Conservation (phyloP, 495 filamentous ascomycete genomes). For the Penicillium waksmanii region DNA sequence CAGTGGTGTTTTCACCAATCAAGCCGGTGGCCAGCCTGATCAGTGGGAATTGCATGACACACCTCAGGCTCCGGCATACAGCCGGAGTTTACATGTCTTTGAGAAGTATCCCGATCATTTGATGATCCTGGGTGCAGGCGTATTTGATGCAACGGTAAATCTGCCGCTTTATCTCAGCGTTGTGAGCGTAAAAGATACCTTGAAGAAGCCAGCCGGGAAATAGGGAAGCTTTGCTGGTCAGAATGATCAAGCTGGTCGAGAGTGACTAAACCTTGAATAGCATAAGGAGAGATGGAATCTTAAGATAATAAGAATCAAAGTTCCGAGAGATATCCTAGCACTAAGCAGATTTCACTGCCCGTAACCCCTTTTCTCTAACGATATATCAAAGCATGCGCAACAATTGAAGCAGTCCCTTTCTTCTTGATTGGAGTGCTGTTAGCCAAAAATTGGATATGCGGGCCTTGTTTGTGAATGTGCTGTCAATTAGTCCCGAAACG, state of each 20-base stretch:
- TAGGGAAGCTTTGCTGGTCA: constrained; percentile 9
- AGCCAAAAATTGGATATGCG: constrained; percentile 17
- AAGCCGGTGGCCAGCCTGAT: constrained; percentile 43
- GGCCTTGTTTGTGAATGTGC: not conserved
- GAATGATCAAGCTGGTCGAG: constrained; percentile 8
- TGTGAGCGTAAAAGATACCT: constrained; percentile 15
- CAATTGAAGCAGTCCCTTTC: constrained; percentile 11
- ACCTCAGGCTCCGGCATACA: constrained; percentile 28
- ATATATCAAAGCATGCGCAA: constrained; percentile 10
- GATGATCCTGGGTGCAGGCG: constrained; percentile 17
- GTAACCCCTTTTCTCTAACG: constrained; percentile 8
- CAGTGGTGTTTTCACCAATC: constrained; percentile 55
- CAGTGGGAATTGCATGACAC: constrained; percentile 51
- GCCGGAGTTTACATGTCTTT: constrained; percentile 16
- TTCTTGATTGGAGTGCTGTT: constrained; percentile 7
- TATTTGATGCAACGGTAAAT: constrained; percentile 11
- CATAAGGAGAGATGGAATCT: constrained; percentile 10
- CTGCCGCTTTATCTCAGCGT: constrained; percentile 14
- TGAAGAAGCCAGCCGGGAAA: constrained; percentile 9
- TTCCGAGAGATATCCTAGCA: constrained; percentile 7
- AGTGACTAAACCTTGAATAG: constrained; percentile 6
- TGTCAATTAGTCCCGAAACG: no score
- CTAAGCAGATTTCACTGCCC: constrained; percentile 8
- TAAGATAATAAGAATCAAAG: constrained; percentile 9
- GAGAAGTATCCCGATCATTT: constrained; percentile 15